These are phyloP conservation scores for Vitis rotundifolia DNA, from an alignment of 164 flowering plant genomes.

Conservation along the genomic window DNA sequence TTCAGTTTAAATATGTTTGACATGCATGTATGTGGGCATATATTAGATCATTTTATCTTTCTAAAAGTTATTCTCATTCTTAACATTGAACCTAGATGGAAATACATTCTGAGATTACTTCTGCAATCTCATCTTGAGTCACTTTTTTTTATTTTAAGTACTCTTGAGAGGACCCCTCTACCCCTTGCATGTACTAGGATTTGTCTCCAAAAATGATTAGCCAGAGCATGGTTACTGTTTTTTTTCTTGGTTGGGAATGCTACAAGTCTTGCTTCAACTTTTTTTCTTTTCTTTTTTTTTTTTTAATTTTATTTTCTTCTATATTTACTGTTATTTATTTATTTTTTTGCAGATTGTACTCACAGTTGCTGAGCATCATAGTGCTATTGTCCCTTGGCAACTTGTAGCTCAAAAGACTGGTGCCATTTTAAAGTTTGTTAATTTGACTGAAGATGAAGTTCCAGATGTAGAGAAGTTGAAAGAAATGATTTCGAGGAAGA, in stretches of 20 bases:
- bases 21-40: too few species aligned
- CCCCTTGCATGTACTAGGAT: not conserved
- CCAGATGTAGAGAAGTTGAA: slow-evolving; percentile 62
- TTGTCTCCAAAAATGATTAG: not conserved
- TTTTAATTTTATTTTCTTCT: not conserved
- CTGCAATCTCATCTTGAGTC: not conserved
- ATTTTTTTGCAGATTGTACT: slow-evolving; percentile 63
- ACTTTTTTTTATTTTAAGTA: not conserved
- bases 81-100: too few species aligned
- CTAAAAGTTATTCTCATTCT: too few species aligned
- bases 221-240: not conserved
- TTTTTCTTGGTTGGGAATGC: too few species aligned
- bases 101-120: not conserved
- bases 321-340: not conserved
- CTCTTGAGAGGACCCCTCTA: not conserved
- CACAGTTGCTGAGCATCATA: slow-evolving; percentile 96
- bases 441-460: slow-evolving; percentile 65
- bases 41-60: too few species aligned
- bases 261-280: too few species aligned
- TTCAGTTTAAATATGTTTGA: too few species aligned
- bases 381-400: slow-evolving; percentile 99
- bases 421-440: slow-evolving; percentile 72
- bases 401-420: slow-evolving; percentile 85
- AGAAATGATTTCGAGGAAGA: slow-evolving; percentile 61
- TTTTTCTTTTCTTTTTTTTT: not conserved